A percentile compares a stretch with the other conserved stretches of the same genome.
These are phyloP conservation scores for Alternaria solani DNA, from an alignment of 2,329 filamentous ascomycete genomes.

Conservation along the genomic window DNA sequence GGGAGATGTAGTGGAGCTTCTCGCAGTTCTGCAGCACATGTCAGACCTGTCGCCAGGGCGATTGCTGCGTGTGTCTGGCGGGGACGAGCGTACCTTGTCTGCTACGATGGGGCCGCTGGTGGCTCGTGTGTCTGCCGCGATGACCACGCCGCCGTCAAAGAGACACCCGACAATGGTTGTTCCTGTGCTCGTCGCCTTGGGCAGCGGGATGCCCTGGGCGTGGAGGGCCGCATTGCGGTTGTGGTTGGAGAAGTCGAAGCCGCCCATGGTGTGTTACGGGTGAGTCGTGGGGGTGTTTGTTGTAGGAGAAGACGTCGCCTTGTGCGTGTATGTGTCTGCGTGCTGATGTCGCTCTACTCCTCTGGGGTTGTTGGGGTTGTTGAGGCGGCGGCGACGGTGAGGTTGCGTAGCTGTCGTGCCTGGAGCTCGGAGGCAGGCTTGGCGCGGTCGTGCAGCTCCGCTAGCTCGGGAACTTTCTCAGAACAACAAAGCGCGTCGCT, in stretches of 20 bases:
- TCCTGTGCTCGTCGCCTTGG: conserved; percentile 97
- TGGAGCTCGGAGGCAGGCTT: conserved; percentile 29
- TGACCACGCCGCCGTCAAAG: conserved; percentile 96
- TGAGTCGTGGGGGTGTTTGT: neutral
- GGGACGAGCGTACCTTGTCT: conserved; percentile 73
- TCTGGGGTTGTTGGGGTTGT: neutral
- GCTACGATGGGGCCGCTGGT: conserved; percentile 98
- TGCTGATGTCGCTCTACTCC: neutral
- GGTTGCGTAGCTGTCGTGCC: conserved; percentile 38
- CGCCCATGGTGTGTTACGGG: conserved; percentile 70
- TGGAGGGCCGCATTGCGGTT: conserved; percentile 98
- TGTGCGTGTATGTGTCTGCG: neutral
- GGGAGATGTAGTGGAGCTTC: conserved; percentile 98
- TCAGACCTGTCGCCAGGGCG: conserved; percentile 17
- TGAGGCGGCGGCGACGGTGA: conserved; percentile 14
- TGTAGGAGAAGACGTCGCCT: neutral
- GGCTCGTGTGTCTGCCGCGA: conserved; percentile 96
- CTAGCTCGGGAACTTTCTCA: conserved; percentile 19
- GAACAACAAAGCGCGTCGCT: conserved; percentile 28
- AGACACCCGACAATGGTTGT: conserved; percentile 99
- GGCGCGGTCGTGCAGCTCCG: conserved; percentile 16
- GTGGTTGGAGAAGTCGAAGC: conserved; percentile 92
- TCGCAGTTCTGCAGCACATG: conserved; percentile 79
- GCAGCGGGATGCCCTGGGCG: conserved; percentile 89
- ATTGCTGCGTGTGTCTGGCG: neutral